Evolutionary conservation across 2,329 filamentous ascomycete genomes (phyloP).

Genomic region (Gremmenia infestans): DNA sequence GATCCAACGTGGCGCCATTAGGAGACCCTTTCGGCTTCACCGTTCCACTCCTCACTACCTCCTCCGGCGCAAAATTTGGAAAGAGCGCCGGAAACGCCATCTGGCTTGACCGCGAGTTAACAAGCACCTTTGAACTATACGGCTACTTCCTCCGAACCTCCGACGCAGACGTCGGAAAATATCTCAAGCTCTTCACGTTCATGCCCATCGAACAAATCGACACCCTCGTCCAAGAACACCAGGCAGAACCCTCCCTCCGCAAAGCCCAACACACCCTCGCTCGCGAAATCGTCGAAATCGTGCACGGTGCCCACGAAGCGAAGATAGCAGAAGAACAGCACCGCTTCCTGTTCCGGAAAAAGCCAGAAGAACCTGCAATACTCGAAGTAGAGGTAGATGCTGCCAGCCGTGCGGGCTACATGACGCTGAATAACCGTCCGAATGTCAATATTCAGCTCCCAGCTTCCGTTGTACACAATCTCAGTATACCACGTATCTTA

Average conservation of each 20-base stretch:
- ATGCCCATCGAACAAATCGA: constrained; percentile 66
- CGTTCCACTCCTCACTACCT: constrained; percentile 81
- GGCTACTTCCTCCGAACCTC: constrained; percentile 81
- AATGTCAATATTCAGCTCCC: constrained; percentile 56
- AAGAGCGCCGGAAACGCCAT: constrained; percentile 92
- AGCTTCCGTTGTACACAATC: constrained; percentile 45
- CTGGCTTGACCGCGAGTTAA: constrained; percentile 83
- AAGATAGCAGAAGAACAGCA: constrained; percentile 55
- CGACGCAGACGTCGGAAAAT: constrained; percentile 74
- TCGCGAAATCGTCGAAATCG: constrained; percentile 71
- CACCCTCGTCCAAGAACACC: constrained; percentile 63
- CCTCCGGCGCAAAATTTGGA: constrained; percentile 84
- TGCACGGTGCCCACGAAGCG: constrained; percentile 67
- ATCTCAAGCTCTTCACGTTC: constrained; percentile 89
- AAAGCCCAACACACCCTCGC: constrained; percentile 80
- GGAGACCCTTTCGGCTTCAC: constrained; percentile 73
- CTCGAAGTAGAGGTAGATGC: constrained; percentile 2
- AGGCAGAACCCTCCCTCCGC: constrained; percentile 62
- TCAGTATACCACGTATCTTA: constrained; percentile 55
- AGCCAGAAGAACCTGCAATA: not conserved
- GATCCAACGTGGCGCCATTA: constrained; percentile 37
- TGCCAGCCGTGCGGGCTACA: constrained; percentile 1
- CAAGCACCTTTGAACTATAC: constrained; percentile 80
- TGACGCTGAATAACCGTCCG: constrained; percentile 42
- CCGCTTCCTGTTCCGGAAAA: constrained; percentile 18